A percentile compares a stretch with the other conserved stretches of the same genome.
phyloP scores from a whole-genome alignment of 176 grass and related monocot species.

The Ananas comosus region DNA sequence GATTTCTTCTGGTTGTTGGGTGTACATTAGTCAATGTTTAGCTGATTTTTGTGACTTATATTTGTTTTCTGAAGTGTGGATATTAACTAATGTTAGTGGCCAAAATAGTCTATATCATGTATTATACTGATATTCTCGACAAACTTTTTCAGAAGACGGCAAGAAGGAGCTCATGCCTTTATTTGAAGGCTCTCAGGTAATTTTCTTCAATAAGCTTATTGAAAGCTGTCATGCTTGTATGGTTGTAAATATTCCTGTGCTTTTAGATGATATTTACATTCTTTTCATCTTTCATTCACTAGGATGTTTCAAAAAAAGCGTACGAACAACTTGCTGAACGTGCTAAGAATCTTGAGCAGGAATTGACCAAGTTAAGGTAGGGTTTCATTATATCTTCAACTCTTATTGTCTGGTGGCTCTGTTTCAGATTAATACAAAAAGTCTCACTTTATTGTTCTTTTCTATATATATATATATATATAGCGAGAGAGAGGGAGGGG shows the following conservation, averaged over 20 bases:
- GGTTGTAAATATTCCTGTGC: neutral
- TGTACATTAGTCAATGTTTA: too few relatives aligned
- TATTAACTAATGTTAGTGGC: neutral
- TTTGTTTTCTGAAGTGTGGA: neutral
- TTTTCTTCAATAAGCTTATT: conserved; percentile 25
- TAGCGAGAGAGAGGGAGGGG: too few relatives aligned
- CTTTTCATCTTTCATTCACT: conserved; percentile 11
- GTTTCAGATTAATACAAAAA: too few relatives aligned
- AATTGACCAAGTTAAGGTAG: conserved; percentile 65
- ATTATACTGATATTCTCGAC: neutral
- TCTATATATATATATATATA: too few relatives aligned
- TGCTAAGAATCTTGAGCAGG: conserved; percentile 70
- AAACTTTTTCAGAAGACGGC: conserved; percentile 42
- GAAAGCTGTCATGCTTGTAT: conserved; percentile 8
- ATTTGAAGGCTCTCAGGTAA: conserved; percentile 84
- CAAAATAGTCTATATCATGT: neutral
- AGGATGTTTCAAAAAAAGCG: conserved; percentile 67
- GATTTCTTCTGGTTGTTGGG: neutral
- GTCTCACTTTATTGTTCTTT: too few relatives aligned
- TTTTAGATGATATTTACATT: conserved; percentile 17
- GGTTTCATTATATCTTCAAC: too few relatives aligned
- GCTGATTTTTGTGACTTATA: neutral
- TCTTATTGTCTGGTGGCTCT: too few relatives aligned
- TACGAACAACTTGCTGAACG: conserved; percentile 70
- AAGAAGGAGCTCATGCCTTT: conserved; percentile 66